Percentiles rank a stretch among this genome's conserved stretches.
These are phyloP conservation scores for Salix suchowensis DNA, from an alignment of 345 rosid species.

Conservation along the genomic window DNA sequence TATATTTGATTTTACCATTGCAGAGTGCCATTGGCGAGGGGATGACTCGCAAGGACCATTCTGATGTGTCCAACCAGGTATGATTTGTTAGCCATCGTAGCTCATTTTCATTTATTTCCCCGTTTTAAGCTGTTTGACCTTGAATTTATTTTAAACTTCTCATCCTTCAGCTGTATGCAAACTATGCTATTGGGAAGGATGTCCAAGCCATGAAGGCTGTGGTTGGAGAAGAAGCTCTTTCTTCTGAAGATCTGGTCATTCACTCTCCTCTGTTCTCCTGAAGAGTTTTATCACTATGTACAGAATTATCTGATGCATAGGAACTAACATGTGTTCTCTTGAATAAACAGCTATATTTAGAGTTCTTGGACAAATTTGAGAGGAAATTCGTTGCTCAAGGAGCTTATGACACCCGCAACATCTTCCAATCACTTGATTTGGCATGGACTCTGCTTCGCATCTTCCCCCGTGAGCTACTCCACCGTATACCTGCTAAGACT, in stretches of 20 bases:
- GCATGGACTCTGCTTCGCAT: conserved; percentile 97
- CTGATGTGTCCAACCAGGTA: conserved; percentile 95
- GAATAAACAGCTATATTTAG: conserved; percentile 72
- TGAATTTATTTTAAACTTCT: not conserved
- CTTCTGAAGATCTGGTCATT: conserved; percentile 88
- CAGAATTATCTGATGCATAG: not conserved
- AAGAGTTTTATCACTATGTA: not conserved
- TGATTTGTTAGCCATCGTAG: conserved; percentile 7
- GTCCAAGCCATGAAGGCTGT: conserved; percentile 99
- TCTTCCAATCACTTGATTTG: conserved; percentile 90
- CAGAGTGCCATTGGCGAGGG: conserved; percentile 99
- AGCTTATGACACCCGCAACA: conserved; percentile 90
- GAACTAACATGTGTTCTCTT: conserved; percentile 17
- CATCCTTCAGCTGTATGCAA: conserved; percentile 71
- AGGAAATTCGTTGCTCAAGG: conserved; percentile 90
- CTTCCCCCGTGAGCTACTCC: conserved; percentile 97
- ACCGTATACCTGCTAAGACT: conserved; percentile 95
- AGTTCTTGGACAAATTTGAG: conserved; percentile 92
- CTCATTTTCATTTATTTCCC: not conserved
- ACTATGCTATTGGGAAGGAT: conserved; percentile 94
- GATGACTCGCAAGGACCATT: conserved; percentile 87
- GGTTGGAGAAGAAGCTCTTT: conserved; percentile 99
- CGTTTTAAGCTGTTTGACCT: not conserved
- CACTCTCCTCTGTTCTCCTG: conserved; percentile 12
- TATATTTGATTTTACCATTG: not conserved